These are phyloP conservation scores for Sungouiella thailandica DNA, from an alignment of 805 yeast genomes.

Conservation along the genomic window DNA sequence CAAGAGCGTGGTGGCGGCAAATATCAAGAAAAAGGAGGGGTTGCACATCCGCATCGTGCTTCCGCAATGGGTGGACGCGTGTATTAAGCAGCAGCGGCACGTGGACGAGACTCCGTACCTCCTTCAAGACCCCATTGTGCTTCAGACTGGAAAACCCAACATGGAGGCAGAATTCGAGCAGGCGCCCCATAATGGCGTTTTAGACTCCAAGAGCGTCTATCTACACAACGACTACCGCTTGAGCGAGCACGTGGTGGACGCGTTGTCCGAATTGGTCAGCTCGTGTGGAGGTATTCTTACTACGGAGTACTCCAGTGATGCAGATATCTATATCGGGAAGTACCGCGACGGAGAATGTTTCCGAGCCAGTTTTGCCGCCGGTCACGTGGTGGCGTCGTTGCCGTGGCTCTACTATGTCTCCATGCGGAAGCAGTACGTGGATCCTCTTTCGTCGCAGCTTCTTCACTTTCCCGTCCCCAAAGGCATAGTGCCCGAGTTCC, in stretches of 20 bases:
- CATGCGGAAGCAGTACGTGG: constrained; percentile 47
- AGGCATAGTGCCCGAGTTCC: constrained; percentile 49
- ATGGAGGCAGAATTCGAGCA: background rate
- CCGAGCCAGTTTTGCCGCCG: constrained; percentile 25
- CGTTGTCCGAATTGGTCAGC: constrained; percentile 42
- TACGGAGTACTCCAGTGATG: constrained; percentile 12
- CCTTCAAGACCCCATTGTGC: constrained; percentile 19
- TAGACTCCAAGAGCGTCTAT: constrained; percentile 44
- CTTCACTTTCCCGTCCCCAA: constrained; percentile 67
- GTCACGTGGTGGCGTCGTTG: constrained; percentile 55
- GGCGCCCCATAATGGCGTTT: constrained; percentile 18
- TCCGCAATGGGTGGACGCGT: constrained; percentile 78
- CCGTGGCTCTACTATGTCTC: constrained; percentile 74
- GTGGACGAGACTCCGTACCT: constrained; percentile 52
- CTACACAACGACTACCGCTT: constrained; percentile 53
- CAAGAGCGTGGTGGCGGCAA: constrained; percentile 52
- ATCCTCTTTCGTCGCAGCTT: constrained; percentile 49
- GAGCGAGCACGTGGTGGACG: constrained; percentile 35
- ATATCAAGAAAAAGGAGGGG: constrained; percentile 21
- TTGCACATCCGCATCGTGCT: constrained; percentile 54
- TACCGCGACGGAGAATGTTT: constrained; percentile 58
- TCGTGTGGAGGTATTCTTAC: constrained; percentile 52
- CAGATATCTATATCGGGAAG: constrained; percentile 53
- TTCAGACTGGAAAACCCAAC: constrained; percentile 20
- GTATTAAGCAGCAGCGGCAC: constrained; percentile 48